These are phyloP conservation scores for Nakaseomyces bracarensis DNA, from an alignment of 1,139 yeast genomes.

Conservation along the genomic window DNA sequence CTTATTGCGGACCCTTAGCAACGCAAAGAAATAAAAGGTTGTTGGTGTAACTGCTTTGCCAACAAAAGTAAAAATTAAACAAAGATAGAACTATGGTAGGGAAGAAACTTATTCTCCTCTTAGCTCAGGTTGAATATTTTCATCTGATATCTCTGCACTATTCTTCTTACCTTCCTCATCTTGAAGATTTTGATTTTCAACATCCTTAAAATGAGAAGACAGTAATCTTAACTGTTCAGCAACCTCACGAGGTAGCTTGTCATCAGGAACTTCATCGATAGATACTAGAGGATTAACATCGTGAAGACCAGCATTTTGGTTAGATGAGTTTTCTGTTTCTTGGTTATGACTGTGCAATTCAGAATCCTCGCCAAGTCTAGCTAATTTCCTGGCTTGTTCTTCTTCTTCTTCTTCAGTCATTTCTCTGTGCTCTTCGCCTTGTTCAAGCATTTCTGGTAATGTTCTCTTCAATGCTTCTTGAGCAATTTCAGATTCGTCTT, in stretches of 20 bases:
- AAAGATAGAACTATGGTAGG: background rate
- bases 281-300: conserved; percentile 20
- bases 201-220: conserved; percentile 32
- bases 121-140: conserved; percentile 32
- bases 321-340: conserved; percentile 9
- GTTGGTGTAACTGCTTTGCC: background rate
- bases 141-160: conserved; percentile 16
- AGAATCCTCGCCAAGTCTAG: conserved; percentile 8
- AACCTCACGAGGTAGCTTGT: conserved; percentile 31
- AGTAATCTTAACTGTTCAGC: conserved; percentile 31
- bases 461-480: conserved; percentile 23
- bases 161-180: conserved; percentile 9
- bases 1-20: too few species aligned
- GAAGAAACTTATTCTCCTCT: conserved; percentile 24
- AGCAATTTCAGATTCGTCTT: conserved; percentile 21
- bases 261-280: conserved; percentile 27
- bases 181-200: conserved; percentile 19
- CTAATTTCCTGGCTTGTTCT: conserved; percentile 10
- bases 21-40: background rate
- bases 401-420: conserved; percentile 12
- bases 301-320: conserved; percentile 12
- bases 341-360: background rate
- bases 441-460: conserved; percentile 2
- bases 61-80: background rate
- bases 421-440: conserved; percentile 9